These are phyloP conservation scores for Hemileccinum rubropunctum DNA, from an alignment of 768 basidiomycete species.

Conservation along the genomic window DNA sequence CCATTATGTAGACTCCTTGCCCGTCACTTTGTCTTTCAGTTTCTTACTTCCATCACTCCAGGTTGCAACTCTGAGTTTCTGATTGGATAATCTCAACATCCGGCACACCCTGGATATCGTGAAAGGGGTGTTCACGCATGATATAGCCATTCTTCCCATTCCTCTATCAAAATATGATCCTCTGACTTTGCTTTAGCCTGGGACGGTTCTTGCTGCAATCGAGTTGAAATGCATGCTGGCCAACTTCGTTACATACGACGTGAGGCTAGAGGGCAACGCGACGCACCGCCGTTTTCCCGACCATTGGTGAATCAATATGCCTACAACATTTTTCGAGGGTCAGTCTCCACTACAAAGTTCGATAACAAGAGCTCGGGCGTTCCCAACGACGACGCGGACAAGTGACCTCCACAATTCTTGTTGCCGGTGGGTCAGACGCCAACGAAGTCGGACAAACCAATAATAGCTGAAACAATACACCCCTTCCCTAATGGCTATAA, in stretches of 20 bases:
- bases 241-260: constrained; percentile 10
- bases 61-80: constrained; percentile 40
- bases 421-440: too few species aligned
- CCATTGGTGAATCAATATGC: too few species aligned
- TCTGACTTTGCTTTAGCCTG: background rate
- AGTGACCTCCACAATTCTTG: too few species aligned
- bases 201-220: constrained; percentile 14
- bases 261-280: constrained; percentile 2
- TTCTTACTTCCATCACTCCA: constrained; percentile 19
- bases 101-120: constrained; percentile 29
- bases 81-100: constrained; percentile 35
- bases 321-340: too few species aligned
- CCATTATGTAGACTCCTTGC: constrained; percentile 39
- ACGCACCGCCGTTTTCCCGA: background rate
- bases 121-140: constrained; percentile 16
- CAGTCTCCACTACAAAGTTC: too few species aligned
- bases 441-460: too few species aligned
- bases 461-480: too few species aligned
- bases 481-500: too few species aligned
- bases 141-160: background rate
- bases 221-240: constrained; percentile 16
- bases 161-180: background rate
- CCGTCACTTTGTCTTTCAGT: background rate
- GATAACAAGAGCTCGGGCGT: too few species aligned
- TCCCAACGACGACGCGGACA: too few species aligned